These are phyloP conservation scores for Amesomyces nigricolor DNA, from an alignment of 2,329 filamentous ascomycete genomes.

Conservation along the genomic window DNA sequence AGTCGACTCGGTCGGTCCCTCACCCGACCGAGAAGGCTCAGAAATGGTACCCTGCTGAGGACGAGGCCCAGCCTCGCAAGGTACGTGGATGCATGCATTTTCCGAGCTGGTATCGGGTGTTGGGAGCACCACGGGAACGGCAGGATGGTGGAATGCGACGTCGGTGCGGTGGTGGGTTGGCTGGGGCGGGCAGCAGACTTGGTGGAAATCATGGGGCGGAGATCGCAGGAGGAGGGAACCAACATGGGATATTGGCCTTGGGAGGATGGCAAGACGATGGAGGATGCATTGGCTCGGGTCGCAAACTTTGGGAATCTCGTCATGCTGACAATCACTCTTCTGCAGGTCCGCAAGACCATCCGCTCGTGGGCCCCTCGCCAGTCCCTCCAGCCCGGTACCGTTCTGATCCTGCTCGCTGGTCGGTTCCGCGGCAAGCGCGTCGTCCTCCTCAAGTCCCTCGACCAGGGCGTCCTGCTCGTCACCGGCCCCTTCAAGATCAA, in stretches of 20 bases:
- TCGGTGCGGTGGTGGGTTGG: constrained; percentile 11
- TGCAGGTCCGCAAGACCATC: constrained; percentile 88
- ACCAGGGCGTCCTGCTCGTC: constrained; percentile 96
- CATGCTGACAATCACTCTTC: constrained; percentile 4
- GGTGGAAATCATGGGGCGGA: constrained; percentile 2
- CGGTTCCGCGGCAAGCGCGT: constrained; percentile 99
- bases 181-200: constrained; percentile 8
- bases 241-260: not conserved
- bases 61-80: constrained; percentile 85
- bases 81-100: constrained; percentile 56
- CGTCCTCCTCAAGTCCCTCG: constrained; percentile 94
- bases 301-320: constrained; percentile 27
- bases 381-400: constrained; percentile 86
- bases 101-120: constrained; percentile 13
- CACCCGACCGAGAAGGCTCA: constrained; percentile 84
- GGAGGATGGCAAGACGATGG: not conserved
- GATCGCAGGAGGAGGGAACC: constrained; percentile 3
- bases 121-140: constrained; percentile 3
- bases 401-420: constrained; percentile 98
- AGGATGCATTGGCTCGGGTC: not conserved
- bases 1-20: constrained; percentile 88
- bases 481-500: constrained; percentile 99
- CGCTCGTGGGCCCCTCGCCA: constrained; percentile 81
- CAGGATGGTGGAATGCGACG: constrained; percentile 14
- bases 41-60: constrained; percentile 98